Evolutionary conservation across 2,329 filamentous ascomycete species (phyloP), one percentile per base, ranked within the genome.

Genomic region (Epichloe sylvatica): DNA sequence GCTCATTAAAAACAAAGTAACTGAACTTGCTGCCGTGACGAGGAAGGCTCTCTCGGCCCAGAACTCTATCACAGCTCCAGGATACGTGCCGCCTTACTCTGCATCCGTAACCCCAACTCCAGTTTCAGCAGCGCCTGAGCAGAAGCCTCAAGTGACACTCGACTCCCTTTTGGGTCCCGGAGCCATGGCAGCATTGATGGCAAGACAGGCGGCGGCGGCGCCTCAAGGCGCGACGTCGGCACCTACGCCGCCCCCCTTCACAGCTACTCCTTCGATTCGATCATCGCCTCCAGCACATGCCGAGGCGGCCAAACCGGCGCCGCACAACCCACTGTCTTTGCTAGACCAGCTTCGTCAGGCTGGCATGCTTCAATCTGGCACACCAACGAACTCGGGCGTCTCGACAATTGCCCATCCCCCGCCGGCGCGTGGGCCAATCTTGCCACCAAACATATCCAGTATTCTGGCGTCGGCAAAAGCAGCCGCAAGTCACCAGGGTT

Each of bases 1-100:
- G 67, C 79, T 85, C 65, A 85, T 95, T 67, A 86, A 84, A 67
- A 82, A 84, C 64, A 87, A 92, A 76, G 82, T 96, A 67, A 81
- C 84, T 65, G 80, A 82, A 66, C 77, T 95, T 65, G 78, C 66
- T 66, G 62, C 80, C 73, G 69, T 77, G 78, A 76, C 75, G 62
- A 72, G 80, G 66, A 75, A 72, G 66, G 73, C 73, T 47, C 58
- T 66, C 55, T 63, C 67, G 60, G 64, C 67, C 61, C 70, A 67
- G 60, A 64, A 62, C 54, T 57, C 63, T 60, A 61, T 64, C 57
- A 67, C 68, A 58, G 67, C 66, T 62, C 67, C 65, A 59, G 59
- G 64, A 60, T 64, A 62, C 56, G 60, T 65, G 53, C 60, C 55
- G 33, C 55, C 60, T 46, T 57, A 63, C 54, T 59, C 65, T 53